phyloP scores from a whole-genome alignment of 148 eudicot genomes.

The Rhododendron kiyosumense region DNA sequence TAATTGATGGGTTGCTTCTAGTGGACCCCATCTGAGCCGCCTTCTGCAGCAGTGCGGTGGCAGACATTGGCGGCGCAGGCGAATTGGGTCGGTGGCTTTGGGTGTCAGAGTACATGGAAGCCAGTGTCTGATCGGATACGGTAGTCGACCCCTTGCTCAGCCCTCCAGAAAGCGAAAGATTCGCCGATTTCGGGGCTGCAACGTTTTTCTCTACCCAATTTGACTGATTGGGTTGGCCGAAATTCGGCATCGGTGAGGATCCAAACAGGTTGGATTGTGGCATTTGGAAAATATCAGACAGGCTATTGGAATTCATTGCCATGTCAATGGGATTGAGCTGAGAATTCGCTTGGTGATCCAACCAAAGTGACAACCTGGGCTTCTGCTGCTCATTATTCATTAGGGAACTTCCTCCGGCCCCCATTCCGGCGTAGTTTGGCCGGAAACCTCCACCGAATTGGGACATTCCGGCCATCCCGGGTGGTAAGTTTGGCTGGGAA shows the following conservation, averaged over 20 bases:
- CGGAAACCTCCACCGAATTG: constrained; percentile 33
- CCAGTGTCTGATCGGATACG: constrained; percentile 24
- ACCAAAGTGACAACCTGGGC: constrained; percentile 38
- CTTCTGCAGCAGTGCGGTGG: constrained; percentile 85
- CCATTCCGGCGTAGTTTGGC: constrained; percentile 29
- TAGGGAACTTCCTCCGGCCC: constrained; percentile 24
- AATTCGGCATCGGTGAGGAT: constrained; percentile 35
- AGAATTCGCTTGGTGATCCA: constrained; percentile 33
- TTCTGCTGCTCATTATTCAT: constrained; percentile 21
- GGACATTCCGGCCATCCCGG: constrained; percentile 22
- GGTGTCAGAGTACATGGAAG: constrained; percentile 24
- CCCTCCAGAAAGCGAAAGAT: constrained; percentile 43
- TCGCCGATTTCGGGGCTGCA: constrained; percentile 15
- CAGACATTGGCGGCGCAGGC: constrained; percentile 61
- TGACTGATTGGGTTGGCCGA: constrained; percentile 25
- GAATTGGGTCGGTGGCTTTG: constrained; percentile 25
- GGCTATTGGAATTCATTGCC: constrained; percentile 16
- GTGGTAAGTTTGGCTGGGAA: constrained; percentile 25
- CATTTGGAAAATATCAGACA: constrained; percentile 55
- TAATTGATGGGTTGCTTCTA: constrained; percentile 40
- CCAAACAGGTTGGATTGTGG: constrained; percentile 34
- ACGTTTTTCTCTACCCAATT: constrained; percentile 13
- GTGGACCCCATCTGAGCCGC: constrained; percentile 91
- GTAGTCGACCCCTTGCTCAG: constrained; percentile 18
- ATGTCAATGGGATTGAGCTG: constrained; percentile 5